Evolutionary conservation across 345 rosid species (phyloP).

Genomic region (Punica granatum): DNA sequence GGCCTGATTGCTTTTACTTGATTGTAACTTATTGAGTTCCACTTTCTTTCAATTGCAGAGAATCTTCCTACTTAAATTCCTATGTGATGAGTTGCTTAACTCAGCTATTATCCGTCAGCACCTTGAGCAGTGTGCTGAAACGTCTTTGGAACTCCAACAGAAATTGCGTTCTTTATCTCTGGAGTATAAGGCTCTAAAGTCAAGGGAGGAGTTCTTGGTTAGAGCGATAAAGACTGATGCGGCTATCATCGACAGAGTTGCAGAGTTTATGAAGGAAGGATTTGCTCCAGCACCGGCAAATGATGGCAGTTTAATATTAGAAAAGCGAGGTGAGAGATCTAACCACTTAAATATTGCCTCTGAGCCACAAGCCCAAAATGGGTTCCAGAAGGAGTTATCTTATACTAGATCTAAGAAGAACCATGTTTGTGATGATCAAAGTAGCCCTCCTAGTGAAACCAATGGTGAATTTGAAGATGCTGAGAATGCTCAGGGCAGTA

Average conservation of each 20-base stretch:
- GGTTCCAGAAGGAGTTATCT: slow-evolving; percentile 8
- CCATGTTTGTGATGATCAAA: slow-evolving; percentile 13
- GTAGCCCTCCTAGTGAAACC: slow-evolving; percentile 17
- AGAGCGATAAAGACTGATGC: slow-evolving; percentile 51
- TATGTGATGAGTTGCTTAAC: slow-evolving; percentile 86
- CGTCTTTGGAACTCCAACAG: slow-evolving; percentile 73
- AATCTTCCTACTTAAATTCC: slow-evolving; percentile 63
- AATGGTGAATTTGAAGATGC: slow-evolving; percentile 22
- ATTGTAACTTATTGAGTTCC: neutral
- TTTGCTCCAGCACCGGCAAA: slow-evolving; percentile 17
- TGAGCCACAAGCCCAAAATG: slow-evolving; percentile 19
- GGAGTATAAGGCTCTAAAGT: slow-evolving; percentile 67
- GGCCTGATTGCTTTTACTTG: neutral
- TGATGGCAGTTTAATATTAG: slow-evolving; percentile 14
- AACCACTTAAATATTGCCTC: slow-evolving; percentile 13
- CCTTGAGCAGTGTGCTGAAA: slow-evolving; percentile 84
- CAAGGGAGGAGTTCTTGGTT: slow-evolving; percentile 56
- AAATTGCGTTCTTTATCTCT: slow-evolving; percentile 57
- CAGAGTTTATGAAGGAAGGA: slow-evolving; percentile 33
- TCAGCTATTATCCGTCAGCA: slow-evolving; percentile 77
- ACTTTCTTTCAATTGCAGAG: slow-evolving; percentile 48
- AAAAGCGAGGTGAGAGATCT: slow-evolving; percentile 18
- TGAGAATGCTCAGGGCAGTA: slow-evolving; percentile 18
- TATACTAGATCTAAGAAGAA: slow-evolving; percentile 15
- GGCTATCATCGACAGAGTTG: slow-evolving; percentile 26